Percentiles rank a stretch among this genome's conserved stretches.
These are phyloP conservation scores for Aureobasidium sp. DNA, from an alignment of 2,329 filamentous ascomycete species.

Conservation along the genomic window DNA sequence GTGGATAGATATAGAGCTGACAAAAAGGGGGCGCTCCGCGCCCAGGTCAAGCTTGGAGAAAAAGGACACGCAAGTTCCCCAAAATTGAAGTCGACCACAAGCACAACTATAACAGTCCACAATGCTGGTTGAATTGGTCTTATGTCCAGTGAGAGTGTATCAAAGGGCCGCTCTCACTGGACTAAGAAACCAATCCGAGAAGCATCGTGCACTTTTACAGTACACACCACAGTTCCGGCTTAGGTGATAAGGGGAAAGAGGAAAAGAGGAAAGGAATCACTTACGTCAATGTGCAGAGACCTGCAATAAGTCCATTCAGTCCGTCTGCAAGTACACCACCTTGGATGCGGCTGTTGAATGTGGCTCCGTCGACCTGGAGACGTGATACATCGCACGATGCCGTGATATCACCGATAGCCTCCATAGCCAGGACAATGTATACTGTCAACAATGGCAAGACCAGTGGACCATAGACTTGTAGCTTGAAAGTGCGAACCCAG, in stretches of 20 bases:
- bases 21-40: neutral
- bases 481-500: constrained; percentile 70
- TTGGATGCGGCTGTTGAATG: constrained; percentile 70
- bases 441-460: constrained; percentile 59
- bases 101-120: too few relatives aligned
- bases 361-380: constrained; percentile 61
- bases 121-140: too few relatives aligned
- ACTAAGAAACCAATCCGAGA: too few relatives aligned
- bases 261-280: neutral
- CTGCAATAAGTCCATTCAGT: constrained; percentile 64
- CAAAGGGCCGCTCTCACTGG: too few relatives aligned
- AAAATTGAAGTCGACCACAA: too few relatives aligned
- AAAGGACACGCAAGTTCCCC: too few relatives aligned
- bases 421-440: constrained; percentile 64
- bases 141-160: too few relatives aligned
- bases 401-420: constrained; percentile 61
- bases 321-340: constrained; percentile 73
- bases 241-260: too few relatives aligned
- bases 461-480: constrained; percentile 63
- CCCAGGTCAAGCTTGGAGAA: too few relatives aligned
- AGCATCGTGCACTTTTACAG: too few relatives aligned
- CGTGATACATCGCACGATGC: constrained; percentile 74
- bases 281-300: constrained; percentile 63
- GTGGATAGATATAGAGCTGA: neutral
- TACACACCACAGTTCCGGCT: too few relatives aligned